phyloP scores from a whole-genome alignment of 768 basidiomycete species.

The Dictyophora rubrovolvata region DNA sequence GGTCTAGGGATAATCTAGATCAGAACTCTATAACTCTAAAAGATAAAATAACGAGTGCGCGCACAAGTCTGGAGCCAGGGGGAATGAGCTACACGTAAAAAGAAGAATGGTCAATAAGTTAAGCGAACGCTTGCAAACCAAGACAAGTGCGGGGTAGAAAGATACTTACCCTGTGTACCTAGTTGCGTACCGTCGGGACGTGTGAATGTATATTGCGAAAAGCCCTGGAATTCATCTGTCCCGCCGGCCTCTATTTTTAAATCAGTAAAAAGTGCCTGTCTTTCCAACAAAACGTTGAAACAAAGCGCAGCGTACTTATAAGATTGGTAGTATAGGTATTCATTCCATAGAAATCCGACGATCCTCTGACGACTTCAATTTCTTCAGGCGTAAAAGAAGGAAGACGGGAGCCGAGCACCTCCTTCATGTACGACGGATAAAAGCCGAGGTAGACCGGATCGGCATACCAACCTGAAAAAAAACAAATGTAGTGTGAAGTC shows the following conservation, averaged over 20 bases:
- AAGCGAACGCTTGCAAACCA: not conserved
- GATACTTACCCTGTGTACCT: slow-evolving; percentile 43
- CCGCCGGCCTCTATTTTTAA: slow-evolving; percentile 40
- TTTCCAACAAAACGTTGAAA: slow-evolving; percentile 7
- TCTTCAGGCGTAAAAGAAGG: slow-evolving; percentile 45
- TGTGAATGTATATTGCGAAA: slow-evolving; percentile 50
- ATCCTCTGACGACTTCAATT: slow-evolving; percentile 45
- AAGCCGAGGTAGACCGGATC: slow-evolving; percentile 65
- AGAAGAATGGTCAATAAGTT: not conserved
- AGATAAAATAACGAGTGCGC: slow-evolving; percentile 14
- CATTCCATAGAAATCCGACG: slow-evolving; percentile 65
- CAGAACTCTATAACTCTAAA: slow-evolving; percentile 1
- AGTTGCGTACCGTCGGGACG: slow-evolving; percentile 54
- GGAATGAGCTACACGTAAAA: slow-evolving; percentile 36
- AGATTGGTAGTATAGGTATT: slow-evolving; percentile 65
- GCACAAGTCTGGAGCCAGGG: slow-evolving; percentile 58
- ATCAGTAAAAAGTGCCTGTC: not conserved
- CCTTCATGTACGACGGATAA: slow-evolving; percentile 38
- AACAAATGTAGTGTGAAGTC: not conserved
- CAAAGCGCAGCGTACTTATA: slow-evolving; percentile 31
- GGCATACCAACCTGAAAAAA: slow-evolving; percentile 26
- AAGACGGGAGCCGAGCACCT: slow-evolving; percentile 15
- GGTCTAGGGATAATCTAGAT: slow-evolving; percentile 29
- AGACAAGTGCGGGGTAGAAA: not conserved
- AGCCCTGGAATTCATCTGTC: slow-evolving; percentile 53